Base-by-base conservation (phyloP, 2,329 filamentous ascomycete genomes). In the Falciphora oryzae region DNA sequence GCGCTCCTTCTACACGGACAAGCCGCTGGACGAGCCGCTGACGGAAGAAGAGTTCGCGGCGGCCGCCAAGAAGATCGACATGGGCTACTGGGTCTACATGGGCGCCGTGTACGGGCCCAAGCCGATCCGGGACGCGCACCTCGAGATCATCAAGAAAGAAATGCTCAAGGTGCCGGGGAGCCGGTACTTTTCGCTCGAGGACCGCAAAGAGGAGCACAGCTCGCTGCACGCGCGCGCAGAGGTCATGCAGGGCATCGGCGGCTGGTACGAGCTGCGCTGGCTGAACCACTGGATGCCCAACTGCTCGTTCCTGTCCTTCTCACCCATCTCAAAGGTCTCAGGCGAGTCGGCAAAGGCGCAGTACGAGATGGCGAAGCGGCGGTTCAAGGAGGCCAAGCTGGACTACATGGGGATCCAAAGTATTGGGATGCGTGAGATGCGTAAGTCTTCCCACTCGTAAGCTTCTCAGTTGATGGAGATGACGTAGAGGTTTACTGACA, bases 1-100 rank as follows among this genome's bases (percentile, higher is more conserved):
- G 57, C 57, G 57, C 27, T 29, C 25, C 27, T 35, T 53, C 50
- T 63, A 63, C 56, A 28, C 31, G 1, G 53, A 32, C 32, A 72
- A 65, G 22, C 77, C 81, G 2, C 76, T 77, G 18, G 79, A 77
- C 13, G 68, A 70, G 11, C 73, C 73, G 2, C 69, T 76, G 67
- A 73, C 72, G 1, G 68, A 70, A 22, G 74, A 73, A 5, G 70
- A 74, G 62, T 68, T 77, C 32, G 68, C 69, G 29, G 61, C 69
- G 5, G 71, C 71, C 2, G 77, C 78, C 2, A 68, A 70, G 31
- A 72, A 75, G 60, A 74, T 81, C 10, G 70, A 71, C 1, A 72
- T 82, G 0, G 79, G 79, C n/a, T 71, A 78, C 1, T 83, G 81
- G 81, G 78, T 80, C 63, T 82, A 83, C 71, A 83, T 83, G 69